Conservation (phyloP, 2,329 filamentous ascomycete genomes). For the Knufia petricola region DNA sequence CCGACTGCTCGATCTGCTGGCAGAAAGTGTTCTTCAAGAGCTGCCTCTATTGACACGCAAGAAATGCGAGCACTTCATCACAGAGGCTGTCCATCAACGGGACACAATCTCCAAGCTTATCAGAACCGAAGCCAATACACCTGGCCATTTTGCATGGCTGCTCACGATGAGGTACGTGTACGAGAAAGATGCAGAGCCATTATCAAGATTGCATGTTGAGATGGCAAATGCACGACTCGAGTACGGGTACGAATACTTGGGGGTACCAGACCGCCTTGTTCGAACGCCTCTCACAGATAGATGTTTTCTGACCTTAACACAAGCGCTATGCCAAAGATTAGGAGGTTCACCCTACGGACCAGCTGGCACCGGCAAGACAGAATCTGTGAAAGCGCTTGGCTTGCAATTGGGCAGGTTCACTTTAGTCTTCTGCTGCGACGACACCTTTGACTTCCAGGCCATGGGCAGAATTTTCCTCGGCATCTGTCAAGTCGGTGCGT, state of each 20-base stretch:
- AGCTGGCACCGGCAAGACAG: slow-evolving; percentile 95
- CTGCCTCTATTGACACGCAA: slow-evolving; percentile 78
- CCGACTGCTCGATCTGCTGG: slow-evolving; percentile 73
- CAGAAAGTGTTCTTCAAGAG: slow-evolving; percentile 80
- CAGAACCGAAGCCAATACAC: slow-evolving; percentile 60
- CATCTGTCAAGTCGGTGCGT: slow-evolving; percentile 97
- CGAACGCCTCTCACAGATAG: slow-evolving; percentile 94
- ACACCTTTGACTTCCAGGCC: slow-evolving; percentile 98
- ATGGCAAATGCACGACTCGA: slow-evolving; percentile 95
- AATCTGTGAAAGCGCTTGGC: slow-evolving; percentile 96
- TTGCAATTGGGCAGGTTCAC: slow-evolving; percentile 95
- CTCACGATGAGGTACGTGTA: slow-evolving; percentile 97
- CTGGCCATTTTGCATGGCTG: slow-evolving; percentile 83
- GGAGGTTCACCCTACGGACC: slow-evolving; percentile 96
- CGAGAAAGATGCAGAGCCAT: slow-evolving; percentile 64
- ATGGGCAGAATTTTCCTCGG: slow-evolving; percentile 99
- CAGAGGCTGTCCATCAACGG: slow-evolving; percentile 95
- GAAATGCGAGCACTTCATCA: slow-evolving; percentile 98
- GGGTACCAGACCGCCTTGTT: slow-evolving; percentile 90
- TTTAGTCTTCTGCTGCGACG: slow-evolving; percentile 97
- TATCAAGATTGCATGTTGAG: slow-evolving; percentile 76
- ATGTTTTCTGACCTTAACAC: slow-evolving; percentile 95
- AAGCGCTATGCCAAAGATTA: slow-evolving; percentile 86
- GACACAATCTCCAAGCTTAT: slow-evolving; percentile 85
- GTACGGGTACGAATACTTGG: slow-evolving; percentile 97